Evolutionary conservation across 1,284 basidiomycete genomes (phyloP), one percentile per base, ranked within the genome.

Genomic region (Wallemia mellicola): DNA sequence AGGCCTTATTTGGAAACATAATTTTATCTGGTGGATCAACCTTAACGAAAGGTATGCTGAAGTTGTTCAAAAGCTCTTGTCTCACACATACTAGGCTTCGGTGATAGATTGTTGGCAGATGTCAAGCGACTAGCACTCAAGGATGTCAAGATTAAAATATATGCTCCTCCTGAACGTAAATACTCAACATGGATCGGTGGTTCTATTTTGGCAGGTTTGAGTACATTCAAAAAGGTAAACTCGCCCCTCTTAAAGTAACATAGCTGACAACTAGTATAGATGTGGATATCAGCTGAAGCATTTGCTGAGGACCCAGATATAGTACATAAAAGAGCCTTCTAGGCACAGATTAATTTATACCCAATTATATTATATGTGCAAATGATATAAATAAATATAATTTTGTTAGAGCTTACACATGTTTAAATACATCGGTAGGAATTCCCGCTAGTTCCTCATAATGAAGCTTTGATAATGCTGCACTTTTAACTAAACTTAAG

Each of bases 171-270:
- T n/a, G 94, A 99, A 71, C 81, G 94, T 63, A 99, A 98, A 73
- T 99, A 98, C 71, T 91, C 89, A 22, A 98, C 92, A 25, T 99
- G 94, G 94, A 98, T 99, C 66, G 94, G 94, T 59, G 92, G 92
- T 2, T 89, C 86, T 61, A 94, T 94, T 68, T 73, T 96, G 60
- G 92, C 92, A 56, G 91, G 92, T 38, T 72, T 98, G 61, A 91
- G 81, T 65, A 95, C 94, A 24, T 98, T 98, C 75, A 96, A 91
- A 73, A 94, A 94, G 82, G 91, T 86, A 32, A 62, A 68, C 58
- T 11, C 24, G 24, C 24, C 32, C 30, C 33, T 24, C 17, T 22
- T 22, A 24, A 58, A 28, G 7, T 28, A 38, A 11, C 38, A 15
- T 24, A 19, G 22, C 54, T 61, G 28, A 60, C n/a, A 26, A 55